Evolutionary conservation across 2,329 filamentous ascomycete species (phyloP), one percentile per base, ranked within the genome.

Genomic region (Xylariomycetidae sp.): DNA sequence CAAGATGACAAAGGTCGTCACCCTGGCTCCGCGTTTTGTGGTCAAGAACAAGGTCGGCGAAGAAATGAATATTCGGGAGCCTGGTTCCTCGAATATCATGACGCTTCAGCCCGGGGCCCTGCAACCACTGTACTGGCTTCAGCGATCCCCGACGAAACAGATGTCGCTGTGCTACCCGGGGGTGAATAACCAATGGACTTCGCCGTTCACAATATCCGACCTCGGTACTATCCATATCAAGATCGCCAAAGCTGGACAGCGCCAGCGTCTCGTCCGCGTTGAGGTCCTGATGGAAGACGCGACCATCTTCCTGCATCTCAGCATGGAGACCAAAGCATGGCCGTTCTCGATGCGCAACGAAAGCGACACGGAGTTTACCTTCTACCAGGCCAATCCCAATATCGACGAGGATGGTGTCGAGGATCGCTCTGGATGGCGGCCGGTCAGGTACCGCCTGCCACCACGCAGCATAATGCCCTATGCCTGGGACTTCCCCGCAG

Each of bases 331-430:
- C 5, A 93, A 92, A 59, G 87, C 94, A 54, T 98, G 92, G 92
- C 92, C 92, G 0, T 98, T 92, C 63, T 95, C 89, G 0, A 95
- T 98, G 81, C 83, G 92, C 44, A 98, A 98, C 54, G 92, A 96
- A 64, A 96, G 90, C 52, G 90, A 96, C 52, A 84, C 83, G 16
- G 92, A 96, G 54, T 96, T 96, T 59, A 82, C 90, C 30, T 98
- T 98, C 65, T 95, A 84, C 67, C 92, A 98, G 59, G 85, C 87
- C 13, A 84, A 96, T 50, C 92, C 92, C 4, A 94, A 90, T 48
- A 67, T 94, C 8, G 89, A 95, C 39, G 89, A 96, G 42, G 89
- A 95, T 39, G 89, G 90, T 35, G 72, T 73, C 5, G 82, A 86
- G 47, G 85, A 95, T 51, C 70, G 80, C 36, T 89, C 85, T 33